A percentile compares a stretch with the other conserved stretches of the same genome.
Conservation (phyloP, 2,329 filamentous ascomycete genomes). For the Diaporthe vexans region DNA sequence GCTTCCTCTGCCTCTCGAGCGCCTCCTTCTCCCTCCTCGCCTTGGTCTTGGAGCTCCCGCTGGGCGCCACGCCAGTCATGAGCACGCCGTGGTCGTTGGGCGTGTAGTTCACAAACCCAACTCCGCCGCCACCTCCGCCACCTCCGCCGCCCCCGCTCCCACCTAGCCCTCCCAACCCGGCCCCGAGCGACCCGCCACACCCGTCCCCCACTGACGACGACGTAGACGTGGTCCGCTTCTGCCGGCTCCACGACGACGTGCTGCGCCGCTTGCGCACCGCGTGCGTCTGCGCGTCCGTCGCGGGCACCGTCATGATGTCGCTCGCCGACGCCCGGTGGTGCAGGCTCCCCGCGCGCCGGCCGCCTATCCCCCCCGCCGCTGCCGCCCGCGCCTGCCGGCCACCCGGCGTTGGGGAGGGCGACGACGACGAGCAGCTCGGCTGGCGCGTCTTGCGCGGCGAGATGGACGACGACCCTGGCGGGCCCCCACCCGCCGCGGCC, state of each 20-base stretch:
- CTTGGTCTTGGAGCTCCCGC: slow-evolving; percentile 93
- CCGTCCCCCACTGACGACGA: slow-evolving; percentile 12
- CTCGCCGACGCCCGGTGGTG: slow-evolving; percentile 39
- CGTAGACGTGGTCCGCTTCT: slow-evolving; percentile 28
- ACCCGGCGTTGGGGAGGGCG: slow-evolving; percentile 34
- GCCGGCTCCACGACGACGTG: slow-evolving; percentile 32
- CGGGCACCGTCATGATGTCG: slow-evolving; percentile 34
- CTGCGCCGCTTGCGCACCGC: slow-evolving; percentile 48
- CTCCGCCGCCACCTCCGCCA: slow-evolving; percentile 46
- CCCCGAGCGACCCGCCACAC: slow-evolving; percentile 43
- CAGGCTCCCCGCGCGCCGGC: slow-evolving; percentile 37
- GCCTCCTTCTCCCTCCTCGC: slow-evolving; percentile 92
- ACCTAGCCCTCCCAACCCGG: slow-evolving; percentile 44
- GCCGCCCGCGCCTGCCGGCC: slow-evolving; percentile 55
- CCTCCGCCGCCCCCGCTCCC: slow-evolving; percentile 44
- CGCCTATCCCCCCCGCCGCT: slow-evolving; percentile 50
- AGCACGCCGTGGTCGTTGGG: slow-evolving; percentile 83
- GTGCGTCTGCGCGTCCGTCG: slow-evolving; percentile 37
- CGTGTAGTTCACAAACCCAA: slow-evolving; percentile 91
- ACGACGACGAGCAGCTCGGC: slow-evolving; percentile 43
- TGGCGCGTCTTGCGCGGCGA: slow-evolving; percentile 60
- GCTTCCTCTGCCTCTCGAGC: slow-evolving; percentile 77
- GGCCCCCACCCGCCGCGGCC: slow-evolving; percentile 47
- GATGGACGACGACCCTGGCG: slow-evolving; percentile 48
- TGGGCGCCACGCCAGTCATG: slow-evolving; percentile 91